Percentiles rank a stretch among this genome's conserved stretches.
These are phyloP conservation scores for Pseudozyma sp. DNA, from an alignment of 1,284 basidiomycete genomes.

Conservation along the genomic window DNA sequence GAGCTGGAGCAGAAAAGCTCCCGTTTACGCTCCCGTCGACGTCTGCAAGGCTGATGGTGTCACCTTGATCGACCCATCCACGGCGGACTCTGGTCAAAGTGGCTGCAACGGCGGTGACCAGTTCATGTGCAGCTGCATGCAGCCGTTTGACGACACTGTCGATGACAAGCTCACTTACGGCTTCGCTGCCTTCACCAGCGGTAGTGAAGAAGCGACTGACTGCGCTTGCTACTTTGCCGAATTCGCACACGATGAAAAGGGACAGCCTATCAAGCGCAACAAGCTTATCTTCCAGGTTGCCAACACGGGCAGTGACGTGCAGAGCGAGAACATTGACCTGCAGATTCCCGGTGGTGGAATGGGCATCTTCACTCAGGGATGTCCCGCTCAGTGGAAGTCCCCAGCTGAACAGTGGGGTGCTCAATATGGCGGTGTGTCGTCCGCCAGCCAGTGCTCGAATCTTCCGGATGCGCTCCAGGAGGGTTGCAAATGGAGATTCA, in stretches of 20 bases:
- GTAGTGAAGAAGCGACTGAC: constrained; percentile 25
- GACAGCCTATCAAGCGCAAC: constrained; percentile 32
- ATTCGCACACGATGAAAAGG: constrained; percentile 22
- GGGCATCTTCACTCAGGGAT: constrained; percentile 36
- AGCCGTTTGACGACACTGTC: constrained; percentile 27
- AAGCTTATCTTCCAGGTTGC: constrained; percentile 46
- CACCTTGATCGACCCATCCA: constrained; percentile 16
- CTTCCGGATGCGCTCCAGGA: constrained; percentile 29
- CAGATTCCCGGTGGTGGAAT: constrained; percentile 49
- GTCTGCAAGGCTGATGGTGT: constrained; percentile 42
- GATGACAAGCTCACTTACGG: constrained; percentile 22
- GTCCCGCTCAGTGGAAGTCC: constrained; percentile 29
- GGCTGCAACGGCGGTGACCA: constrained; percentile 44
- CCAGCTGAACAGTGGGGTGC: constrained; percentile 21
- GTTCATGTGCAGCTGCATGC: constrained; percentile 42
- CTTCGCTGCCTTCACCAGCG: constrained; percentile 34
- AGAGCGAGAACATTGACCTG: constrained; percentile 38
- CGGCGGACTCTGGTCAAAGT: constrained; percentile 22
- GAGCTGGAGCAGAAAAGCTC: constrained; percentile 14
- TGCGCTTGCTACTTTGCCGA: constrained; percentile 40
- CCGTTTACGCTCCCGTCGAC: constrained; percentile 28
- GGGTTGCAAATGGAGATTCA: constrained; percentile 42
- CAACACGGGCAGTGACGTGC: constrained; percentile 38
- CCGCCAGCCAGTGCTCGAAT: constrained; percentile 7
- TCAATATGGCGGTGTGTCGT: constrained; percentile 23